Evolutionary conservation across 2,329 filamentous ascomycete genomes (phyloP), one percentile per base, ranked within the genome.

Genomic region (Myriosclerotinia curreyana): DNA sequence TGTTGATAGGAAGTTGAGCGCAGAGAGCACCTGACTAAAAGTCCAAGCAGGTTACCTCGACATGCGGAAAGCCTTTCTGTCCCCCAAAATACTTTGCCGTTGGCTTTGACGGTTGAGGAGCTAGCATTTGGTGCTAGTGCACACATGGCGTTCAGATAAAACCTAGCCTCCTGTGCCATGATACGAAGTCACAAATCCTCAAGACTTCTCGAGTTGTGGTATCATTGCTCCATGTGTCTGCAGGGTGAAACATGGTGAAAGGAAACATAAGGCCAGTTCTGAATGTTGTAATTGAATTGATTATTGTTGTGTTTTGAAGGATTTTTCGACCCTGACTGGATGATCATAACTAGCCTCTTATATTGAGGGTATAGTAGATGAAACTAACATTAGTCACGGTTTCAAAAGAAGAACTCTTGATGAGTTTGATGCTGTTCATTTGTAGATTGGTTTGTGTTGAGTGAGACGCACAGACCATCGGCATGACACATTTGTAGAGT

Each of bases 401-500:
- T 22, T 5, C 15, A 14, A 49, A 9, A 25, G 3, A 25, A 5
- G 15, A 8, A 14, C n/a, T 49, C 9, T 46, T 3, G 4, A 49
- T 49, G 11, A 14, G 11, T 25, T 5, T 11, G 15, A n/a, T n/a
- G n/a, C n/a, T n/a, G 22, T 3, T 42, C 9, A 3, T 40, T 53
- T 53, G 11, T 3, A 53, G 5, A 25, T 25, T 5, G 9, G 12
- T 25, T 25, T 25, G n/a, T 46, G 20, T 8, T n/a, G n/a, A 9
- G n/a, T n/a, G 7, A 22, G 36, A 42, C 17, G 52, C 52, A 42
- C 52, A 31, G 52, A 42, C 52, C 52, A 42, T n/a, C 38, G 52
- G 52, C 38, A 55, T n/a, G n/a, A n/a, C n/a, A n/a, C n/a, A n/a
- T n/a, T n/a, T n/a, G n/a, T n/a, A n/a, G n/a, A n/a, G n/a, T n/a